phyloP scores from a whole-genome alignment of 768 basidiomycete species.

The Tricholoma terreum region DNA sequence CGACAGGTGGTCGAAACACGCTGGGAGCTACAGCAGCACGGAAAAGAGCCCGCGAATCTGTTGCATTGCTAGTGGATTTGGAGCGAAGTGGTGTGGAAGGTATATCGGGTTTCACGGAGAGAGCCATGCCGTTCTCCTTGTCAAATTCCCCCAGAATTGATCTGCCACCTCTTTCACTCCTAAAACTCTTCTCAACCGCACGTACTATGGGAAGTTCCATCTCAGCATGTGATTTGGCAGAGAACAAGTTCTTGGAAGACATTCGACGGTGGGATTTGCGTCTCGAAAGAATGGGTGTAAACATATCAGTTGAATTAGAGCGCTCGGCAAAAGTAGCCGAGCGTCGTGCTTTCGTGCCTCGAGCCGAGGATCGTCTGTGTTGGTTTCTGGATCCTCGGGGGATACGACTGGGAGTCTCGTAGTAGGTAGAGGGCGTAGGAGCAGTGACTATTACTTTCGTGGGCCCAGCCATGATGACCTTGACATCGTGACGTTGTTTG shows the following conservation, averaged over 20 bases:
- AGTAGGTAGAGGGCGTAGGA: slow-evolving; percentile 43
- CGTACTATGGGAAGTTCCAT: slow-evolving; percentile 13
- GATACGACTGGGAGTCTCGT: slow-evolving; percentile 33
- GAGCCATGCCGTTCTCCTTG: slow-evolving; percentile 40
- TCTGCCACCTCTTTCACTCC: slow-evolving; percentile 10
- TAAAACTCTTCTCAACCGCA: slow-evolving; percentile 13
- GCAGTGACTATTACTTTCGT: slow-evolving; percentile 53
- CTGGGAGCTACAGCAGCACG: slow-evolving; percentile 36
- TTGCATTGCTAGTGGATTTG: slow-evolving; percentile 13
- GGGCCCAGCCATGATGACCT: slow-evolving; percentile 44
- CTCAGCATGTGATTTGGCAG: slow-evolving; percentile 12
- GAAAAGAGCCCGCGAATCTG: slow-evolving; percentile 32
- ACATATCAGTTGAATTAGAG: slow-evolving; percentile 25
- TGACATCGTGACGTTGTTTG: slow-evolving; percentile 31
- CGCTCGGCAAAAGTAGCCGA: slow-evolving; percentile 24
- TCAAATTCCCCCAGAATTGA: slow-evolving; percentile 22
- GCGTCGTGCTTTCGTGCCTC: slow-evolving; percentile 23
- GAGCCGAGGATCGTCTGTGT: slow-evolving; percentile 28
- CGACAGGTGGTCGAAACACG: slow-evolving; percentile 46
- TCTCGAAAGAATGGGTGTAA: slow-evolving; percentile 32
- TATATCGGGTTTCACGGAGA: slow-evolving; percentile 35
- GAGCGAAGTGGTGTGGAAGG: slow-evolving; percentile 48
- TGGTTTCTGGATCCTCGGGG: slow-evolving; percentile 43
- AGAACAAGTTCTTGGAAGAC: slow-evolving; percentile 24
- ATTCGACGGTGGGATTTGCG: slow-evolving; percentile 24